Base-by-base conservation (phyloP, 1,284 basidiomycete species). In the Boletus holoroseus region DNA sequence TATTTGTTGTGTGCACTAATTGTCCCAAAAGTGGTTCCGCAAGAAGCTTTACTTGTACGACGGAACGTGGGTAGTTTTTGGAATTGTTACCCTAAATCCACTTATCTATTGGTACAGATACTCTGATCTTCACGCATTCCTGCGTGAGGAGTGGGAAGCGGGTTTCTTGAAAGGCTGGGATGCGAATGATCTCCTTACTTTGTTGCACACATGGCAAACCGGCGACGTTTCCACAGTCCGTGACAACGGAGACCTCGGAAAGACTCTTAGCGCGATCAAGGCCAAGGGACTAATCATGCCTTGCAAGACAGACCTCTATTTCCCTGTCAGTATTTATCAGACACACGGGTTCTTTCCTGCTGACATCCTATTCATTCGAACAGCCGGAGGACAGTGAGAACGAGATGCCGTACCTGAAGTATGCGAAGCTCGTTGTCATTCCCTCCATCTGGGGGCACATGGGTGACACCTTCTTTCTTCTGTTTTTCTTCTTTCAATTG, bases 391-490 rank as follows among this genome's bases (percentile, higher is more conserved):
- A 82, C 53, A 79, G 73, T 55, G 70, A 75, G 53, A 68, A 63
- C 27, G 79, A 83, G 57, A 67, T 82, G 16, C 62, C 60, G 18
- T 66, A 71, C 47, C 60, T 81, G 66, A 68, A 66, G 47, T 64
- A 63, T 24, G 71, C 76, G 3, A 71, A 68, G 46, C 67, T 82
- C 3, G 70, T 75, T 5, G 66, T 81, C 1, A 79, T 82, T 35
- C 69, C 76, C 49, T 79, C 79, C 9, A 70, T 76, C 11, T 81
- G 79, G 78, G 79, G 81, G 4, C 80, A 83, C 63, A 69, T 76
- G 68, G 74, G 79, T 78, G 48, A 49, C 24, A 13, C 2, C 42
- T 46, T 39, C 15, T 27, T 18, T 34, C 39, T 30, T 49, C 11
- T 43, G 0, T 7, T 15, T 15, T 16, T 34, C n/a, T 4, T 8